A percentile compares a stretch with the other conserved stretches of the same genome.
Evolutionary conservation across 805 yeast genomes (phyloP).

Genomic region (Starmerella etchellsii): DNA sequence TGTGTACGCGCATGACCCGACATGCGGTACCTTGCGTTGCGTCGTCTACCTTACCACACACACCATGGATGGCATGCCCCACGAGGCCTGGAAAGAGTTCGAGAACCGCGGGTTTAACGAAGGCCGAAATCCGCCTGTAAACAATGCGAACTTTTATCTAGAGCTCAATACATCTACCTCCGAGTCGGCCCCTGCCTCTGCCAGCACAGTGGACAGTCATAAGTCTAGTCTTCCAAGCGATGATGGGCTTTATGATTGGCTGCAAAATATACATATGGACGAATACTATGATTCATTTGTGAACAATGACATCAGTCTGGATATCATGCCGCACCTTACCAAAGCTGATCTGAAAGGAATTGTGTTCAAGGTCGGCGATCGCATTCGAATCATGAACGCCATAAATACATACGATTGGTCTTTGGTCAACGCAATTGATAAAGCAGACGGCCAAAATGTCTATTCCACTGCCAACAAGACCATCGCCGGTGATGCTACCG

Average conservation of each 20-base stretch:
- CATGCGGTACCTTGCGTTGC: too few species aligned
- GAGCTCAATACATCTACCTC: neutral
- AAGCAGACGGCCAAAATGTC: neutral
- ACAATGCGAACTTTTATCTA: neutral
- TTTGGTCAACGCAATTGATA: neutral
- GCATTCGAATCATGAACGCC: constrained; percentile 53
- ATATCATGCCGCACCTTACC: constrained; percentile 49
- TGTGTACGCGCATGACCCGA: too few species aligned
- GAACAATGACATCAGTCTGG: constrained; percentile 44
- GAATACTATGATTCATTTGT: constrained; percentile 21
- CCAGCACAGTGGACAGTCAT: neutral
- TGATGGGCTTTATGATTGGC: constrained; percentile 5
- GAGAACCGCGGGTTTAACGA: neutral
- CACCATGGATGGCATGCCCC: neutral
- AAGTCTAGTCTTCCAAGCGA: neutral
- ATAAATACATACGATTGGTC: constrained; percentile 32
- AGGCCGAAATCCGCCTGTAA: neutral
- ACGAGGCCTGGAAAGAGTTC: neutral
- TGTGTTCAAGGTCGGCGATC: constrained; percentile 72
- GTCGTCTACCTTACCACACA: neutral
- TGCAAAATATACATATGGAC: constrained; percentile 6
- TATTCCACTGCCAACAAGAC: neutral
- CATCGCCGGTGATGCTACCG: neutral
- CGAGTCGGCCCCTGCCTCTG: constrained; percentile 1
- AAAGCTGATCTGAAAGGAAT: constrained; percentile 52